Evolutionary conservation across 1,139 yeast species (phyloP).

Genomic region (Pichia sp.): DNA sequence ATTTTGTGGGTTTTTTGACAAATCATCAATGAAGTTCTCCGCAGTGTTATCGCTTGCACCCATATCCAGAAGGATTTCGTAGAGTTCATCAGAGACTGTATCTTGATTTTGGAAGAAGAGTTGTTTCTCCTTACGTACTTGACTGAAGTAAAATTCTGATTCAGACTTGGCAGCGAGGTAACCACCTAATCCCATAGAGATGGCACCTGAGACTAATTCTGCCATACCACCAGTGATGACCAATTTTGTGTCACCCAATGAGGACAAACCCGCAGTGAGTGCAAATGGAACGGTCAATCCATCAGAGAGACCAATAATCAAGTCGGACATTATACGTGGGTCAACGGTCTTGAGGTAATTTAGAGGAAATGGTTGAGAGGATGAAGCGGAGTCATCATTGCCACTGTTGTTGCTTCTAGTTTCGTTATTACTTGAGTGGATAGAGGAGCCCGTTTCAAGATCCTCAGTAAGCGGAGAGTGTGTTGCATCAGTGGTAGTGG

Average conservation of each 20-base stretch:
- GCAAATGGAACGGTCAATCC: constrained; percentile 85
- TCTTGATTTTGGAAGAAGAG: constrained; percentile 62
- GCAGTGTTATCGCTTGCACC: constrained; percentile 66
- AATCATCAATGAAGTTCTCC: constrained; percentile 57
- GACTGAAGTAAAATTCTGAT: constrained; percentile 60
- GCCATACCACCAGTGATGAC: constrained; percentile 87
- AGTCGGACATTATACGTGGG: constrained; percentile 76
- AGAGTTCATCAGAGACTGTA: constrained; percentile 51
- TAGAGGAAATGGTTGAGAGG: constrained; percentile 5
- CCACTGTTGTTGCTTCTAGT: no score
- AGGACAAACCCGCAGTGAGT: constrained; percentile 72
- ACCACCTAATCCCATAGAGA: constrained; percentile 83
- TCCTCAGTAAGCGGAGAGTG: no score
- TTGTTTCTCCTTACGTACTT: constrained; percentile 64
- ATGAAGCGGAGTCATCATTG: not conserved
- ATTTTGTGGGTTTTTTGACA: constrained; percentile 58
- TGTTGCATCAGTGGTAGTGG: no score
- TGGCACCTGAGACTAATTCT: constrained; percentile 75
- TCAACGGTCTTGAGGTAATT: constrained; percentile 27
- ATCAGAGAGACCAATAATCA: constrained; percentile 72
- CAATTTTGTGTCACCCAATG: constrained; percentile 65
- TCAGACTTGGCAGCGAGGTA: constrained; percentile 78
- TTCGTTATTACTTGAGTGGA: no score
- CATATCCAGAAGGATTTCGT: constrained; percentile 62
- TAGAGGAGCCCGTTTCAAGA: no score